Base-by-base conservation (phyloP, 768 basidiomycete genomes). In the Pleurotus tuber-regium region DNA sequence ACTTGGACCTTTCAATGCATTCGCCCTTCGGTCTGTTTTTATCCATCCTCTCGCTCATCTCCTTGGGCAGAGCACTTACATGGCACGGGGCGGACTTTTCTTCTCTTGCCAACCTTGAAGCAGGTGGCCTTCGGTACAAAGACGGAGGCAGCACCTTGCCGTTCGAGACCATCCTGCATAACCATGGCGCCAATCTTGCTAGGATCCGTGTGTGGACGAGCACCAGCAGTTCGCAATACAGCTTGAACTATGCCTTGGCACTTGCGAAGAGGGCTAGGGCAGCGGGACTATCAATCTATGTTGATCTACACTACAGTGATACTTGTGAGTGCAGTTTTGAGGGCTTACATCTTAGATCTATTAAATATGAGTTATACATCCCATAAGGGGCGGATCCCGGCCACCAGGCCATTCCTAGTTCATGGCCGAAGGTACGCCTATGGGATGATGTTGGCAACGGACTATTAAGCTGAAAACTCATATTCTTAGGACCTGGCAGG, bases 261-360 rank as follows among this genome's bases (percentile, higher is more conserved):
- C 64, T 84, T 33, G 82, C 76, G 4, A 81, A 81, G 63, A 68
- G 83, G 8, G 76, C 79, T 39, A 72, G 69, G 36, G 79, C 78
- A 9, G 80, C 78, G 9, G 82, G 82, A 9, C 74, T 84, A 78
- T 67, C 69, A 9, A 58, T 86, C 11, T 61, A 76, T 35, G 67
- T 86, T 8, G 82, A 86, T 57, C 61, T 84, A 40, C 83, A 86
- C 56, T 84, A 76, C 60, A 83, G 81, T 59, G 83, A 85, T 58
- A 83, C 77, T n/a, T 80, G 80, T 81, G 54, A 24, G 74, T 67
- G 30, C 11, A 10, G 8, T 26, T 47, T 50, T 33, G 4, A 24
- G 10, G 7, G 24, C 19, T 14, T 33, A 11, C 14, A 18, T 3
- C 3, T 54, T 25, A 28, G 1, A 18, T 39, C 8, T 10, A 40